These are phyloP conservation scores for Hapsidospora chrysogenum DNA, from an alignment of 495 filamentous ascomycete species.

Conservation along the genomic window DNA sequence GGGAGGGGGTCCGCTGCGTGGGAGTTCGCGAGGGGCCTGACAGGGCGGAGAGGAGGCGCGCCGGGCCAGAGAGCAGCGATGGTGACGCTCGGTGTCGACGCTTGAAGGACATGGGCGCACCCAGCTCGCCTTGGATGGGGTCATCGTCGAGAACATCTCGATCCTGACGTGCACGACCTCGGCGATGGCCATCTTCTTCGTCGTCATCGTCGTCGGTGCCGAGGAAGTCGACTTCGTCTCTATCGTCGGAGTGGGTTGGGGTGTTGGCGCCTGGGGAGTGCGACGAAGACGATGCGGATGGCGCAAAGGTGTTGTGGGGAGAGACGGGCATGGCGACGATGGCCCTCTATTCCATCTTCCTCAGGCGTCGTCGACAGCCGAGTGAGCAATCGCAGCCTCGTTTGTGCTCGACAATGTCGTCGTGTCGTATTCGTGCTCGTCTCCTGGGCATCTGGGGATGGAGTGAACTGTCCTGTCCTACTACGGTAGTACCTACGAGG, in stretches of 20 bases:
- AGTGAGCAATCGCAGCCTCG: background rate
- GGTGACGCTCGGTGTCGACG: conserved; percentile 64
- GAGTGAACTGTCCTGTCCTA: too few species aligned
- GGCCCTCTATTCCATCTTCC: conserved; percentile 1
- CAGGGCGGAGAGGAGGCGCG: conserved; percentile 41
- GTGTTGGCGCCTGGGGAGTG: conserved; percentile 9
- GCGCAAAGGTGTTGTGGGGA: background rate
- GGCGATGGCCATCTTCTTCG: background rate
- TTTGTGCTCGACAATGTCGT: too few species aligned
- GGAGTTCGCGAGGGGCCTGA: conserved; percentile 20
- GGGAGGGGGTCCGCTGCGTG: background rate
- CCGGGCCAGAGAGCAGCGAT: conserved; percentile 21
- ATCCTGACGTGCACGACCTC: too few species aligned
- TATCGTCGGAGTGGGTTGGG: conserved; percentile 3
- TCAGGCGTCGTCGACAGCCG: background rate
- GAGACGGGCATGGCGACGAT: conserved; percentile 1
- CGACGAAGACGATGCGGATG: conserved; percentile 12
- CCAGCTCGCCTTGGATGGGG: conserved; percentile 29
- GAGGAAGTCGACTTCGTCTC: conserved; percentile 27
- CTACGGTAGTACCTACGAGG: too few species aligned
- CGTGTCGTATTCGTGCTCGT: too few species aligned
- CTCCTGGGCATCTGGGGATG: too few species aligned
- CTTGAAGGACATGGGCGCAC: conserved; percentile 63
- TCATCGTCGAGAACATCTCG: conserved; percentile 22
- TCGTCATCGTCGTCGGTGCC: conserved; percentile 19